Base-by-base conservation (phyloP, 176 grass and related monocot genomes). In the Avena atlantica region DNA sequence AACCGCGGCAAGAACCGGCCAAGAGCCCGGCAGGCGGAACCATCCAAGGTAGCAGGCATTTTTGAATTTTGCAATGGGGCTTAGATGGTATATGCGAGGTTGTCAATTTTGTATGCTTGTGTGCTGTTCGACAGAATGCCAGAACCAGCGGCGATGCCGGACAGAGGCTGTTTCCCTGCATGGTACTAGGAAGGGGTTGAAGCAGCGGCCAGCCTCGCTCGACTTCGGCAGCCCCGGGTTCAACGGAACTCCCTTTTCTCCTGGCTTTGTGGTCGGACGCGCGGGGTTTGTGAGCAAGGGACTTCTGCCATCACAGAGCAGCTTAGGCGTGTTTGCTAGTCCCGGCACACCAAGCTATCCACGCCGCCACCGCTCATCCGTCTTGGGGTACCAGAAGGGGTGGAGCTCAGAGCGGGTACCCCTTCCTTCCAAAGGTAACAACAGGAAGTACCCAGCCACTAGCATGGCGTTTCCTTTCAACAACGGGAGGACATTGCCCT, bases 331-430 rank as follows among this genome's bases (percentile, higher is more conserved):
- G 49, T 95, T 98, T 65, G 89, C 84, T 23, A 95, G 96, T 78
- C 96, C 96, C 7, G 92, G 93, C 15, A 98, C 93, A 17, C 93
- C 92, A 2, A 92, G 74, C 62, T 98, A 92, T n/a, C 84, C 15
- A 0, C 76, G 48, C 21, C 73, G 61, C 34, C 88, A 88, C 36
- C 58, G 61, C 64, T 77, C 82, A 19, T 89, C 87, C 0, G 68
- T 82, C 16, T 85, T 89, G 45, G 85, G 77, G 16, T 80, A 85
- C 42, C 96, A 84, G 3, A 93, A 95, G 45, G 97, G 94, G 45
- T 98, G 97, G 94, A 93, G 94, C 84, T 98, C 97, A 14, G 97
- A 98, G 92, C 81, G 97, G 73, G 97, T 96, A 14, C 92, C 92
- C 2, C 92, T 91, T 69, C 76, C 89, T 67, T 81, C 84, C 2